A percentile compares a stretch with the other conserved stretches of the same genome.
Conservation (phyloP, 2,329 filamentous ascomycete genomes). For the Scytalidium sp. region DNA sequence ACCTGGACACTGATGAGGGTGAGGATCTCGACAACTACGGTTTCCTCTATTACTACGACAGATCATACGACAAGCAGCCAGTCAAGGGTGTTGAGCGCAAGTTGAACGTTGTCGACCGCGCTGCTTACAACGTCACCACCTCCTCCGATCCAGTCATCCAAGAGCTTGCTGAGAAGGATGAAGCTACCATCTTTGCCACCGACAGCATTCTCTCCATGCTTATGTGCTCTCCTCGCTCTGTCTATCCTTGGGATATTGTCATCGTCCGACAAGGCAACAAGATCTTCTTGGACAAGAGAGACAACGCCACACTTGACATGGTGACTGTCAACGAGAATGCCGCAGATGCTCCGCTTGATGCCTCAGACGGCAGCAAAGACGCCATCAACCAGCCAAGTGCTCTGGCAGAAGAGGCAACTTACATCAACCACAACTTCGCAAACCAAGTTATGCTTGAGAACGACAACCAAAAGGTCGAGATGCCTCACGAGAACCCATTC, state of each 20-base stretch:
- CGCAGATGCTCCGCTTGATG: constrained; percentile 87
- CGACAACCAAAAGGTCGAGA: constrained; percentile 73
- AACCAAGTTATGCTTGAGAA: constrained; percentile 91
- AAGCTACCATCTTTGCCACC: constrained; percentile 95
- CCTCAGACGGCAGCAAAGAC: constrained; percentile 90
- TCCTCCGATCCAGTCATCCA: constrained; percentile 96
- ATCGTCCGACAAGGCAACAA: constrained; percentile 92
- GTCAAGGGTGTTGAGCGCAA: constrained; percentile 87
- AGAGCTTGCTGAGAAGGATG: constrained; percentile 91
- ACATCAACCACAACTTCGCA: constrained; percentile 99
- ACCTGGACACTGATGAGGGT: constrained; percentile 89
- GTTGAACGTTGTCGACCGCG: constrained; percentile 84
- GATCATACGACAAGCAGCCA: constrained; percentile 87
- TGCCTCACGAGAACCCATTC: constrained; percentile 92
- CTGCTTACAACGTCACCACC: constrained; percentile 97
- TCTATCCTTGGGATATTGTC: constrained; percentile 98
- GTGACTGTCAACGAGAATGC: constrained; percentile 99
- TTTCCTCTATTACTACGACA: constrained; percentile 98
- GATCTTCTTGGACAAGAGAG: constrained; percentile 98
- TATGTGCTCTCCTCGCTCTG: constrained; percentile 95
- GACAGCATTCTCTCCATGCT: constrained; percentile 98
- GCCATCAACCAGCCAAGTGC: constrained; percentile 90
- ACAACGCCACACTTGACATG: constrained; percentile 91
- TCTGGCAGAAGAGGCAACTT: constrained; percentile 93
- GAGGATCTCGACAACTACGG: constrained; percentile 95